A percentile compares a stretch with the other conserved stretches of the same genome.
Conservation (phyloP, 2,329 filamentous ascomycete genomes). For the Fusarium austroafricanum region DNA sequence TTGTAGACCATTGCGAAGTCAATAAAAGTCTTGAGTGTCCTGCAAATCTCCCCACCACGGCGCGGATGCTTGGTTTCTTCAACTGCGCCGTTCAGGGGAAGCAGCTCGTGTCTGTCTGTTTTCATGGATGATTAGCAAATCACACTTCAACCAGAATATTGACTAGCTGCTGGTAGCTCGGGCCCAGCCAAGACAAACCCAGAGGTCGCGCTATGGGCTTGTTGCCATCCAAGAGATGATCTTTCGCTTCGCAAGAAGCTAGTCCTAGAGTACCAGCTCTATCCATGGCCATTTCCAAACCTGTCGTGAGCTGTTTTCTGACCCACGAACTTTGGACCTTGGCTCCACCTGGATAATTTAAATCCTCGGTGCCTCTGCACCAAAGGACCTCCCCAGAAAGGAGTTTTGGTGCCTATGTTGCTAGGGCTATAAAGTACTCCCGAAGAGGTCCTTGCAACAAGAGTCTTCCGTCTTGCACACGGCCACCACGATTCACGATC, state of each 20-base stretch:
- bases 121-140: constrained; percentile 23
- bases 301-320: constrained; percentile 35
- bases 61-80: constrained; percentile 1
- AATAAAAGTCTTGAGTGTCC: not conserved
- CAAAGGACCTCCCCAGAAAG: constrained; percentile 2
- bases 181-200: constrained; percentile 35
- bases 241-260: constrained; percentile 25
- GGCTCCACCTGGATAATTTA: constrained; percentile 32
- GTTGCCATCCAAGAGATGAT: constrained; percentile 32
- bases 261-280: constrained; percentile 14
- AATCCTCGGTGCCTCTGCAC: constrained; percentile 16
- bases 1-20: not conserved
- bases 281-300: constrained; percentile 16
- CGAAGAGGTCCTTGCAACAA: constrained; percentile 15
- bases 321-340: constrained; percentile 24
- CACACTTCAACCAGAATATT: constrained; percentile 23
- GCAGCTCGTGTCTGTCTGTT: constrained; percentile 6
- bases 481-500: constrained; percentile 9
- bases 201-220: constrained; percentile 20
- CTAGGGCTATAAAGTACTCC: not conserved
- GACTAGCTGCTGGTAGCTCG: constrained; percentile 36
- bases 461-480: constrained; percentile 3
- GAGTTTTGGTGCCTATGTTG: constrained; percentile 5
- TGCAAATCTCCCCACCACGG: not conserved
- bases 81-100: constrained; percentile 20